These are phyloP conservation scores for Penstemon eatonii DNA, from an alignment of 257 asterid species.

Conservation along the genomic window DNA sequence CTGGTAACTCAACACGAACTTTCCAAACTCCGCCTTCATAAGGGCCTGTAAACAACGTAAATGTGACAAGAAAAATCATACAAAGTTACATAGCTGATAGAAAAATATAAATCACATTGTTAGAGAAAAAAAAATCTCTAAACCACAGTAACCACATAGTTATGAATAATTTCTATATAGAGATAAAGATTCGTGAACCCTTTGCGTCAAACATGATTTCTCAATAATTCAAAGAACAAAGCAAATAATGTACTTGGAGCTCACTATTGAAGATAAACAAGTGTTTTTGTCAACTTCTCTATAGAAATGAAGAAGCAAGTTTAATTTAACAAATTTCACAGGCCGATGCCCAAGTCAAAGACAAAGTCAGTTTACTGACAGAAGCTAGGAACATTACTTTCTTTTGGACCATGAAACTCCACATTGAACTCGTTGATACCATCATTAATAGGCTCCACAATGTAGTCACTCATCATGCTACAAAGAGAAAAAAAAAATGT, in stretches of 20 bases:
- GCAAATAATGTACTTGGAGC: neutral
- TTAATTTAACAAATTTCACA: neutral
- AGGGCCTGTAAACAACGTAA: constrained; percentile 38
- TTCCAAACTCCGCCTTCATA: constrained; percentile 75
- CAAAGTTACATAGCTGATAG: neutral
- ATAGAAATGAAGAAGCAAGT: neutral
- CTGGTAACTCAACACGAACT: constrained; percentile 58
- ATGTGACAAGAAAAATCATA: constrained; percentile 1
- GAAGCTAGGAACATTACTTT: constrained; percentile 52
- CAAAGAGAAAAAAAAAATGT: constrained; percentile 16
- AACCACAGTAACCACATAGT: neutral
- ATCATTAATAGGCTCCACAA: constrained; percentile 82
- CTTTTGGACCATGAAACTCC: constrained; percentile 90
- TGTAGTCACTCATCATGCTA: constrained; percentile 96
- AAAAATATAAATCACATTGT: neutral
- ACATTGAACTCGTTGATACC: constrained; percentile 80
- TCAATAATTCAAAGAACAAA: neutral
- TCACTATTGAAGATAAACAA: neutral
- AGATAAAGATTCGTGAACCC: neutral
- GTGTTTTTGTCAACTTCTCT: neutral
- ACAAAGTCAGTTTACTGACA: constrained; percentile 11
- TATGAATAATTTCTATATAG: neutral
- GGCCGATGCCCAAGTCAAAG: too few species aligned
- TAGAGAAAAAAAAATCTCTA: neutral
- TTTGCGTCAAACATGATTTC: neutral